Conservation (phyloP, 192 early-diverging fungal genomes). For the Backusella psychrophila region DNA sequence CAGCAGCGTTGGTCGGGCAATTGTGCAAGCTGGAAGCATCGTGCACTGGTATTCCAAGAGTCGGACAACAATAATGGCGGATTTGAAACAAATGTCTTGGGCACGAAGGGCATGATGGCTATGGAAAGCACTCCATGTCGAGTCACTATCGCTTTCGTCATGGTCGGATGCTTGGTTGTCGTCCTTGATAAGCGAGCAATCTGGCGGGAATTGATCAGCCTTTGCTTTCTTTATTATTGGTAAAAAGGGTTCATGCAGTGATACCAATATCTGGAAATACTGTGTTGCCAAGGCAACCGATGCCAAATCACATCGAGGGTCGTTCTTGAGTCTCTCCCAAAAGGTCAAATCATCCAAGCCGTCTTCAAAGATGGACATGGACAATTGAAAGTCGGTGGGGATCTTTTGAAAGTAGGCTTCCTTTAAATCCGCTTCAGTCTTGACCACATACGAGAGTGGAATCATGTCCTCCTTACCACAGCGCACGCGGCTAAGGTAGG, state of each 20-base stretch:
- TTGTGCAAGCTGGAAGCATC: neutral
- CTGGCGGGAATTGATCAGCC: neutral
- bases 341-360: neutral
- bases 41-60: constrained; percentile 17
- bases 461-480: constrained; percentile 5
- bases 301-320: constrained; percentile 7
- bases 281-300: constrained; percentile 4
- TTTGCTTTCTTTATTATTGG: neutral
- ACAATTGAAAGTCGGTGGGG: neutral
- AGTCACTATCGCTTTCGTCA: neutral
- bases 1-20: neutral
- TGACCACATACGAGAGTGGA: neutral
- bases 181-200: neutral
- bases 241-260: constrained; percentile 17
- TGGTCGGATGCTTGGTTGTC: neutral
- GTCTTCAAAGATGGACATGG: constrained; percentile 19
- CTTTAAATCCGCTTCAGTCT: constrained; percentile 6
- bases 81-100: constrained; percentile 11
- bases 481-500: constrained; percentile 2
- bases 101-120: neutral
- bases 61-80: constrained; percentile 9
- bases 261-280: neutral
- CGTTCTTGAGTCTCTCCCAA: neutral
- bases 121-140: too few species aligned
- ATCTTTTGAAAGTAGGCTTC: constrained; percentile 12